Conservation (phyloP, 106 monocot species). For the Gastrodia elata region DNA sequence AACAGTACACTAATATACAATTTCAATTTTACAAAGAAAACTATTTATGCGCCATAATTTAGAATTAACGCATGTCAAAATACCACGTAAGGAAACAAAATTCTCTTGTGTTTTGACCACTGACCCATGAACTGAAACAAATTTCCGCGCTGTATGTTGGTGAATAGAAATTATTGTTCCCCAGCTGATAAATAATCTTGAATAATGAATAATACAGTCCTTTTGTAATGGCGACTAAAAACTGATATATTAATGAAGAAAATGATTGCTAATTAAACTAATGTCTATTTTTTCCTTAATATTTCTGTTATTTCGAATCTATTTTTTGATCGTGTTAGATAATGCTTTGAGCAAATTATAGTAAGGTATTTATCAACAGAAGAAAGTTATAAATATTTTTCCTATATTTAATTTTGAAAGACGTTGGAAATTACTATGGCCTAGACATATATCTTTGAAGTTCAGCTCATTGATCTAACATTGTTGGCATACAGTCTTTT, state of each 20-base stretch:
- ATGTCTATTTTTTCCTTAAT: not conserved
- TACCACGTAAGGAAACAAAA: not conserved
- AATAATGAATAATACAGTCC: not conserved
- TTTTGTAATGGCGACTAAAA: not conserved
- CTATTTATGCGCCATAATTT: not conserved
- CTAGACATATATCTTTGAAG: not conserved
- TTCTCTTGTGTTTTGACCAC: not conserved
- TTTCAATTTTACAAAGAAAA: not conserved
- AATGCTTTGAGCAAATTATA: too few species aligned
- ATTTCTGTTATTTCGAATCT: not conserved
- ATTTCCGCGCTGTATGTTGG: not conserved
- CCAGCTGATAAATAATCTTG: not conserved
- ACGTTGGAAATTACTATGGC: not conserved
- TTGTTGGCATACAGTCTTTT: too few species aligned
- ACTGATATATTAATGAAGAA: too few species aligned
- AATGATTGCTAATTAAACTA: not conserved
- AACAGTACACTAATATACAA: not conserved
- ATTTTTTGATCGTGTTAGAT: too few species aligned
- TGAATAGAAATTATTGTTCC: not conserved
- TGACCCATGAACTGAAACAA: not conserved
- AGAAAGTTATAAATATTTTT: not conserved
- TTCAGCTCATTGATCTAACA: not conserved
- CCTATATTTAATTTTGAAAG: not conserved
- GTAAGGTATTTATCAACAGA: not conserved
- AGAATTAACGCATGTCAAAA: not conserved